Base-by-base conservation (phyloP, 345 rosid species). In the Salix caprea region DNA sequence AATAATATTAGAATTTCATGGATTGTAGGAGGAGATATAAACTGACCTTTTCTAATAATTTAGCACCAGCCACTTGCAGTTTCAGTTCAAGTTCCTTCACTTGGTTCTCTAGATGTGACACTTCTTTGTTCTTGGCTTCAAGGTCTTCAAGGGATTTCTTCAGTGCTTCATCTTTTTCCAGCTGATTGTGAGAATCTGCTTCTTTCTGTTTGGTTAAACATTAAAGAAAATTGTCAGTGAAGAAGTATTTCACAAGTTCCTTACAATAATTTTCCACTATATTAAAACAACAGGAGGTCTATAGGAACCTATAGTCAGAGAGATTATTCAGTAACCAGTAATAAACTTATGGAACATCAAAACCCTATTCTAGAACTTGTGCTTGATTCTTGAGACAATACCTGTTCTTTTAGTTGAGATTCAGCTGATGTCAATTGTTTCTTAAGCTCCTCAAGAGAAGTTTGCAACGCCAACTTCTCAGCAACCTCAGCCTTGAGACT, bases 31-130 rank as follows among this genome's bases (percentile, higher is more conserved):
- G 60, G 2, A 42, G 24, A 65, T 36, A 76, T 30, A 75, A 81
- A 77, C 94, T 76, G 15, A 88, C 97, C 96, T 94, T 89, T 42
- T 85, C 79, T 40, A 74, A 48, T 71, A 78, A 74, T 82, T 89
- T 89, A 66, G 90, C 87, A 73, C 91, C 86, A 7, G 90, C 84
- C 7, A 78, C 76, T 74, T 87, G 90, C 87, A 91, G 74, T 86
- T 92, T 92, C 82, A 87, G 88, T 84, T 88, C 85, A 70, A 94
- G 93, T 72, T 90, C 96, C 69, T 85, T 89, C 56, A 92, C 76
- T 77, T 84, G 83, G 60, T 85, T 83, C 78, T 89, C 92, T 6
- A 91, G 87, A 70, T 70, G 78, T 60, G 74, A 18, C 15, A 86
- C 88, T 13, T 88, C 85, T 67, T 87, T 91, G 78, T 79, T 86